Conservation (phyloP, 768 basidiomycete genomes). For the Crepidotus variabilis region DNA sequence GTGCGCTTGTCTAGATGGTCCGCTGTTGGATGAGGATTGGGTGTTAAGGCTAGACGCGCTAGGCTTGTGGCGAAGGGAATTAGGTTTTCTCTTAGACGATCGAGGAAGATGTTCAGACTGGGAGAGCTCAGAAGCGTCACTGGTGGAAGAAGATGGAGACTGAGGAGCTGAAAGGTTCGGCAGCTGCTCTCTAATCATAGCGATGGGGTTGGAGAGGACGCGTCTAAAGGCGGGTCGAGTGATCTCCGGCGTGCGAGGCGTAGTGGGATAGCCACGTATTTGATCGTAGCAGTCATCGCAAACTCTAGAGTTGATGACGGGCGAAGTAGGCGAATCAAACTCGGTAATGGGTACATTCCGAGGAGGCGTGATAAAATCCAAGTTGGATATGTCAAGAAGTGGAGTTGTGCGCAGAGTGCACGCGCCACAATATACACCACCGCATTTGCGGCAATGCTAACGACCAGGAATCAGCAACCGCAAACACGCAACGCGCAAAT, state of each 20-base stretch:
- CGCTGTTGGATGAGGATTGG: slow-evolving; percentile 29
- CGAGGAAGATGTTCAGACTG: slow-evolving; percentile 18
- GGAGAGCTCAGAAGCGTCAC: slow-evolving; percentile 23
- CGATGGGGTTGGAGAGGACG: slow-evolving; percentile 35
- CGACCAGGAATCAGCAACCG: slow-evolving; percentile 17
- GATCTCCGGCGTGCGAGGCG: slow-evolving; percentile 38
- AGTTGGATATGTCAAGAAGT: slow-evolving; percentile 70
- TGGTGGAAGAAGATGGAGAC: slow-evolving; percentile 21
- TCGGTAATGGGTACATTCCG: slow-evolving; percentile 55
- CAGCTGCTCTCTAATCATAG: slow-evolving; percentile 33
- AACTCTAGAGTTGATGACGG: slow-evolving; percentile 56
- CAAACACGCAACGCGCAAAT: no score
- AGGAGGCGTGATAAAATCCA: slow-evolving; percentile 70
- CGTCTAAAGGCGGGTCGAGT: slow-evolving; percentile 30
- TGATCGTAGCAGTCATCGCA: slow-evolving; percentile 79
- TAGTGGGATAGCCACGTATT: slow-evolving; percentile 53
- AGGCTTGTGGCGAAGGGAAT: slow-evolving; percentile 27
- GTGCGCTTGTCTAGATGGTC: slow-evolving; percentile 18
- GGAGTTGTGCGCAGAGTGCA: slow-evolving; percentile 59
- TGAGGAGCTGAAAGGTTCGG: slow-evolving; percentile 20
- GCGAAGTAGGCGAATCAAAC: slow-evolving; percentile 58
- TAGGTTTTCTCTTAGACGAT: slow-evolving; percentile 22
- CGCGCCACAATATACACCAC: slow-evolving; percentile 66
- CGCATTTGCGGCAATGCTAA: slow-evolving; percentile 83
- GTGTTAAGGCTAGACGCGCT: slow-evolving; percentile 32